A percentile compares a stretch with the other conserved stretches of the same genome.
Conservation (phyloP, 352 stramenopile genomes). For the Sclerospora graminicola region DNA sequence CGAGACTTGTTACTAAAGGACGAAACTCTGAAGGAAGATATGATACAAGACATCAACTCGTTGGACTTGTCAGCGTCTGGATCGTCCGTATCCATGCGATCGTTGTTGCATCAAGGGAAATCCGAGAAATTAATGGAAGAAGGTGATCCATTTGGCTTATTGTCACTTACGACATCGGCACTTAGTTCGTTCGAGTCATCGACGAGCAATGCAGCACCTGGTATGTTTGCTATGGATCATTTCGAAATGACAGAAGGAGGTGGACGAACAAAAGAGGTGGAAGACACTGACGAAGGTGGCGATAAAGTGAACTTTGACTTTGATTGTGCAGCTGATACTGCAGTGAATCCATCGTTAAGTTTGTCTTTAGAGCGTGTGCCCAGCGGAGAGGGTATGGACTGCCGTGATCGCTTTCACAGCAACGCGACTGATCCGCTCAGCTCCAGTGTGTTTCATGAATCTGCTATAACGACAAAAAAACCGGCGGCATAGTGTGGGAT, state of each 20-base stretch:
- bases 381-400: too few relatives aligned
- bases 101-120: slow-evolving; percentile 27
- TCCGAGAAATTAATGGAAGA: slow-evolving; percentile 31
- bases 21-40: background rate
- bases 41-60: slow-evolving; percentile 5
- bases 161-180: slow-evolving; percentile 38
- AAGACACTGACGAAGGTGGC: slow-evolving; percentile 12
- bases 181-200: slow-evolving; percentile 17
- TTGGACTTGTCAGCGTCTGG: slow-evolving; percentile 8
- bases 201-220: slow-evolving; percentile 14
- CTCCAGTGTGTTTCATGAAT: too few relatives aligned
- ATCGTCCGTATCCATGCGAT: slow-evolving; percentile 18
- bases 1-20: slow-evolving; percentile 3
- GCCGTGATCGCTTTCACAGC: too few relatives aligned
- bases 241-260: slow-evolving; percentile 26
- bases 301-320: too few relatives aligned
- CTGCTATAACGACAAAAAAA: too few relatives aligned
- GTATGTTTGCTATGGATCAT: slow-evolving; percentile 39
- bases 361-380: too few relatives aligned
- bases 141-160: slow-evolving; percentile 30
- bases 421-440: too few relatives aligned
- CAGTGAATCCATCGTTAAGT: too few relatives aligned
- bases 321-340: too few relatives aligned
- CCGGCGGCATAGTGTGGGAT: too few relatives aligned
- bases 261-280: slow-evolving; percentile 15